Conservation (phyloP, 2,329 filamentous ascomycete species). For the Penicillium fuscoglaucum region DNA sequence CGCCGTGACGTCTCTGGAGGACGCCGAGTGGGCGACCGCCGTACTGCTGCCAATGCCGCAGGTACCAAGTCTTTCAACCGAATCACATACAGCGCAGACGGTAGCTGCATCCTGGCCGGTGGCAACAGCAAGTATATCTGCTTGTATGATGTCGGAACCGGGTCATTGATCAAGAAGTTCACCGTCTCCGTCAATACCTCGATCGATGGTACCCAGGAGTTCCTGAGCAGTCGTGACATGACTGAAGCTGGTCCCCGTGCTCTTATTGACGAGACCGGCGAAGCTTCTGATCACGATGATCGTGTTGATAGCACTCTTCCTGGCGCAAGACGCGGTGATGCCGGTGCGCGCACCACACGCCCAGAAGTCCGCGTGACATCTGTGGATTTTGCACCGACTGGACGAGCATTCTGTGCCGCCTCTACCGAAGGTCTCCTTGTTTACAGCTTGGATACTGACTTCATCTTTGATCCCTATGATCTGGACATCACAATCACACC, state of each 20-base stretch:
- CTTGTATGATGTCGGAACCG: constrained; percentile 89
- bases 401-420: constrained; percentile 87
- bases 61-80: constrained; percentile 89
- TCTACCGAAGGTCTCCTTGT: constrained; percentile 92
- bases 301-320: constrained; percentile 77
- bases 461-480: constrained; percentile 94
- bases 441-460: constrained; percentile 81
- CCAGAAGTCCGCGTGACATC: constrained; percentile 83
- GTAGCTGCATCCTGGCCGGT: constrained; percentile 82
- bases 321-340: constrained; percentile 83
- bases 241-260: constrained; percentile 85
- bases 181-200: constrained; percentile 96
- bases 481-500: constrained; percentile 93
- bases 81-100: constrained; percentile 89
- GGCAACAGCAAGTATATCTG: constrained; percentile 99
- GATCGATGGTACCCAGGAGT: constrained; percentile 92
- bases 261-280: constrained; percentile 83
- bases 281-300: constrained; percentile 85
- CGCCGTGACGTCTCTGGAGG: constrained; percentile 91
- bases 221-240: constrained; percentile 86
- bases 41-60: constrained; percentile 85
- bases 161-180: constrained; percentile 89
- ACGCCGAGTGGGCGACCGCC: constrained; percentile 80
- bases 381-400: constrained; percentile 84
- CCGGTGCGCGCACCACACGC: constrained; percentile 70